Percentiles rank a stretch among this genome's conserved stretches.
phyloP scores from a whole-genome alignment of 2,329 filamentous ascomycete species.

The Penicillium sp. region DNA sequence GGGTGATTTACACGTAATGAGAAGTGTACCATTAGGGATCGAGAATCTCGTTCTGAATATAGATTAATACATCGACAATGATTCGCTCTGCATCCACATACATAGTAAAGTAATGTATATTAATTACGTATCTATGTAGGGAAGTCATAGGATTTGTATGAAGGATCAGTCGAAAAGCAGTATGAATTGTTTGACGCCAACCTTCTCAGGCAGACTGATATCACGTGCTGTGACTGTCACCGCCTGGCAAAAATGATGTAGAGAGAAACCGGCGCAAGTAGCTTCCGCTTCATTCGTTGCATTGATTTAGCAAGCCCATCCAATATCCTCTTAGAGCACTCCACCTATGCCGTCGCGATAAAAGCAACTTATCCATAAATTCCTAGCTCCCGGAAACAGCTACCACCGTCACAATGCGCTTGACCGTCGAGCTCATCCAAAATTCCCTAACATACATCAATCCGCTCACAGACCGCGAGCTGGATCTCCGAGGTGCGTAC shows the following conservation, averaged over 20 bases:
- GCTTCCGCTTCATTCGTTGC: conserved; percentile 12
- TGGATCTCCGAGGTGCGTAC: conserved; percentile 96
- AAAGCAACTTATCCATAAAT: neutral
- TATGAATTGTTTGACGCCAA: neutral
- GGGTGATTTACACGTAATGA: conserved; percentile 22
- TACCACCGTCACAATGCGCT: conserved; percentile 70
- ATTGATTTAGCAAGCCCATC: conserved; percentile 6
- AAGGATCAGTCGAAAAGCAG: no score
- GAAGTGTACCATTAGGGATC: conserved; percentile 23
- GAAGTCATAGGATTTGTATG: no score
- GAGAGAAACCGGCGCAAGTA: conserved; percentile 22
- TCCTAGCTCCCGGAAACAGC: conserved; percentile 1
- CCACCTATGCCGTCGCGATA: conserved; percentile 21
- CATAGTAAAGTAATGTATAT: no score
- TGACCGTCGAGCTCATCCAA: conserved; percentile 92
- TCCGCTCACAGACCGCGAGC: conserved; percentile 96
- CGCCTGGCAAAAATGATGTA: conserved; percentile 28
- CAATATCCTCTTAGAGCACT: neutral
- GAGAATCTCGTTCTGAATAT: conserved; percentile 20
- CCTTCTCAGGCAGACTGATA: neutral
- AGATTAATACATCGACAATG: conserved; percentile 22
- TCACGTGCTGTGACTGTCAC: conserved; percentile 1
- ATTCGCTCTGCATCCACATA: neutral
- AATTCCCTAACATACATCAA: conserved; percentile 97
- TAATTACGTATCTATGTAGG: no score